Evolutionary conservation across 2,329 filamentous ascomycete species (phyloP).

Genomic region (Chaetothyriales sp.): DNA sequence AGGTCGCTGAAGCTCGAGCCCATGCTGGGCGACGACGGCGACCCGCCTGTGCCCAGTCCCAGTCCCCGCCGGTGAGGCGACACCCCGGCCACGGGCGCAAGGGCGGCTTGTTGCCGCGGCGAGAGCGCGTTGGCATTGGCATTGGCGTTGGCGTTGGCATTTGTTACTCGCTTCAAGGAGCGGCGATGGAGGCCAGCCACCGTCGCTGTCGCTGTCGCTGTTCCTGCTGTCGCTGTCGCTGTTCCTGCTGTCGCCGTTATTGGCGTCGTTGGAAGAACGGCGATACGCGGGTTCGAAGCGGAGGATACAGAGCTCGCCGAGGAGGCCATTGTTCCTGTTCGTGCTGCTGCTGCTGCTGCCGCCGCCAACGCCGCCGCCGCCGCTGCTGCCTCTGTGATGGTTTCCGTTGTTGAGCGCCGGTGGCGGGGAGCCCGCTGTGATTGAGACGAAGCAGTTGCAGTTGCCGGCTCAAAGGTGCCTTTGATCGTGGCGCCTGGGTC

Average conservation of each 20-base stretch:
- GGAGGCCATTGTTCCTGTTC: slow-evolving; percentile 19
- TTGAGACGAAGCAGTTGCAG: neutral
- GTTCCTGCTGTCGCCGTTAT: neutral
- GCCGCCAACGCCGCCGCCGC: too few species aligned
- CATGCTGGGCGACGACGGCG: slow-evolving; percentile 47
- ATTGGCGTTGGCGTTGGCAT: too few species aligned
- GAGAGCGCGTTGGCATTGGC: slow-evolving; percentile 19
- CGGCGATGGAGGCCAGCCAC: neutral
- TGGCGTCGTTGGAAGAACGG: neutral
- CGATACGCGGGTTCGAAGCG: slow-evolving; percentile 1
- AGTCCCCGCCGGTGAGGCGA: slow-evolving; percentile 22
- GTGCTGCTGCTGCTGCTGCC: slow-evolving; percentile 19
- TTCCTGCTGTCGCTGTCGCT: neutral
- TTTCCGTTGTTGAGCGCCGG: slow-evolving; percentile 21
- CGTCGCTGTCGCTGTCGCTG: neutral
- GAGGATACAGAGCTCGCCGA: slow-evolving; percentile 12
- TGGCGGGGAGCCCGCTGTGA: slow-evolving; percentile 16
- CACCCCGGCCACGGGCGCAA: slow-evolving; percentile 21
- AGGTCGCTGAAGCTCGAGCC: slow-evolving; percentile 54
- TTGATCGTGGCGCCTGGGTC: slow-evolving; percentile 32
- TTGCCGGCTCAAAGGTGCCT: slow-evolving; percentile 19
- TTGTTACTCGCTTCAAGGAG: neutral
- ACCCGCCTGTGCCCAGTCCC: slow-evolving; percentile 25
- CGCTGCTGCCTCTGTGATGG: slow-evolving; percentile 13
- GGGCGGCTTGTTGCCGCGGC: slow-evolving; percentile 36